These are phyloP conservation scores for Rhizopus delemar DNA, from an alignment of 371 early-diverging fungal species.

Conservation along the genomic window DNA sequence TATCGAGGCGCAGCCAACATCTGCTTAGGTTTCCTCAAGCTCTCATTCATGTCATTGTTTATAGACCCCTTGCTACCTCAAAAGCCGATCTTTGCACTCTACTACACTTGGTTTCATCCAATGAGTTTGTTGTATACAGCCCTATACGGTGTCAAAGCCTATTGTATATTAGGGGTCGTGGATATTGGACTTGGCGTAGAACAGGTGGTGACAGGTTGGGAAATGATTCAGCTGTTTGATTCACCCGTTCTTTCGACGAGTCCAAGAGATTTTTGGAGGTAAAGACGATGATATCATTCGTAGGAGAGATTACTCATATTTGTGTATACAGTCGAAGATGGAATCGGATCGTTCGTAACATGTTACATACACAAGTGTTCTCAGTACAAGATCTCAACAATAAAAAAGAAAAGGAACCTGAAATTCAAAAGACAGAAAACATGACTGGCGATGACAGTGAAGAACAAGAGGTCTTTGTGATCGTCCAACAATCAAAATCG, in stretches of 20 bases:
- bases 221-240: conserved; percentile 28
- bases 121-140: conserved; percentile 22
- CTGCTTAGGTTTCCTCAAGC: conserved; percentile 28
- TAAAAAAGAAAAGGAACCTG: not conserved
- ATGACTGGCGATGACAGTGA: not conserved
- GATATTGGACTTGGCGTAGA: conserved; percentile 29
- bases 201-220: conserved; percentile 23
- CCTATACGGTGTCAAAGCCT: conserved; percentile 31
- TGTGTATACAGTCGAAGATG: conserved; percentile 33
- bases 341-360: conserved; percentile 38
- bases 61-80: conserved; percentile 26
- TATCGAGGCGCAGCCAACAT: conserved; percentile 26
- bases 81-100: conserved; percentile 16
- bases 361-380: conserved; percentile 29
- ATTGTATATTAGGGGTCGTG: conserved; percentile 27
- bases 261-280: conserved; percentile 51
- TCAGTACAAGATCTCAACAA: not conserved
- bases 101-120: conserved; percentile 24
- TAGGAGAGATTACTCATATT: not conserved
- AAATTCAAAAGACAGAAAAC: too few relatives aligned
- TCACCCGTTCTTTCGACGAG: conserved; percentile 37
- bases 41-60: conserved; percentile 16
- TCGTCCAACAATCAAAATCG: not conserved
- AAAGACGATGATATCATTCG: not conserved
- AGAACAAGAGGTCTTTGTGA: not conserved